These are phyloP conservation scores for Lomentospora prolificans DNA, from an alignment of 2,329 filamentous ascomycete species.

Conservation along the genomic window DNA sequence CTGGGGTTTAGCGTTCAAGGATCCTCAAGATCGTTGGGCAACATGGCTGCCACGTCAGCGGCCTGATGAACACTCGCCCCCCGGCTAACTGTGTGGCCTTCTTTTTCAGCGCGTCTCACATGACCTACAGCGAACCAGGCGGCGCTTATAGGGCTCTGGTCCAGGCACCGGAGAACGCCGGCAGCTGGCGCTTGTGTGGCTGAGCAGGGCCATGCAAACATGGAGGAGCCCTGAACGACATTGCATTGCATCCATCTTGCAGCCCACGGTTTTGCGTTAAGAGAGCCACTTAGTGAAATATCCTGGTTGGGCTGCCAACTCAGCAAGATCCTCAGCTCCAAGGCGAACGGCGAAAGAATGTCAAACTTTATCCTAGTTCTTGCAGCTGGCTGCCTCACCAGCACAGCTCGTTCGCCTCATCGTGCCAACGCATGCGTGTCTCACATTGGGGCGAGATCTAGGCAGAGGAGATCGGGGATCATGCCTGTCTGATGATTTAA, in stretches of 20 bases:
- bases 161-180: neutral
- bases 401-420: constrained; percentile 1
- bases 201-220: neutral
- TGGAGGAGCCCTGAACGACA: neutral
- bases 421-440: constrained; percentile 2
- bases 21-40: neutral
- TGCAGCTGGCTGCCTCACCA: constrained; percentile 2
- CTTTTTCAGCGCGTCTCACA: neutral
- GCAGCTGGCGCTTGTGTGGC: neutral
- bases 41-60: neutral
- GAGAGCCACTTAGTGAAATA: neutral
- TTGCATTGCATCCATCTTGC: neutral
- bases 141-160: neutral
- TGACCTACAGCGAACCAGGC: neutral
- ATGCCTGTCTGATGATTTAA: neutral
- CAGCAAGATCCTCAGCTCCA: neutral
- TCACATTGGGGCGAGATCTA: neutral
- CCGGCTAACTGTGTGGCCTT: neutral
- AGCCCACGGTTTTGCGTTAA: neutral
- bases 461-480: neutral
- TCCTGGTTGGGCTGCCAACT: neutral
- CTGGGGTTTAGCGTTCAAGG: neutral
- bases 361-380: neutral
- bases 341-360: neutral
- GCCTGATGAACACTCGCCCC: neutral